A percentile compares a stretch with the other conserved stretches of the same genome.
Conservation (phyloP, 208 protist genomes). For the Leishmania martiniquensis region DNA sequence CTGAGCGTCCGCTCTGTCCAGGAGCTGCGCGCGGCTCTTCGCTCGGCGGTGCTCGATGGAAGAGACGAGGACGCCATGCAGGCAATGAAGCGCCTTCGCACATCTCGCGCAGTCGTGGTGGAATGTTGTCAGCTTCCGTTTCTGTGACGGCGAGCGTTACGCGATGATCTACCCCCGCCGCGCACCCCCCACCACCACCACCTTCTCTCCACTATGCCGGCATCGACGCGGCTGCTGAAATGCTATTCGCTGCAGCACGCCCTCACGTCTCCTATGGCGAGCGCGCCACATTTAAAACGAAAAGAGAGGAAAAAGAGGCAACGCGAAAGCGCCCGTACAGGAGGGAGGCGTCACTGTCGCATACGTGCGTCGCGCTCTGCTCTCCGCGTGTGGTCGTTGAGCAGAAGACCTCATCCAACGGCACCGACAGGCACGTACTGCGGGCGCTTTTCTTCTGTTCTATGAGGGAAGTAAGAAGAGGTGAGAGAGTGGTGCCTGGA, state of each 20-base stretch:
- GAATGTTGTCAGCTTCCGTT: conserved; percentile 24
- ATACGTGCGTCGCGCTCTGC: too few relatives aligned
- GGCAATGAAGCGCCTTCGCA: conserved; percentile 19
- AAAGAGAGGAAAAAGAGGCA: background rate
- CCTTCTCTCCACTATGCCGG: background rate
- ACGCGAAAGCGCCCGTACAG: too few relatives aligned
- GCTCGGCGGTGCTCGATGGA: background rate
- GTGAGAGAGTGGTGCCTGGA: too few relatives aligned
- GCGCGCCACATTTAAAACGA: too few relatives aligned
- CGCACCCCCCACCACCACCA: background rate
- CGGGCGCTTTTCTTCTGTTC: too few relatives aligned
- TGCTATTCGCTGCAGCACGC: background rate
- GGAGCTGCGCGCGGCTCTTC: conserved; percentile 38
- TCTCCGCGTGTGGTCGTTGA: too few relatives aligned
- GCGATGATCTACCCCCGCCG: too few relatives aligned
- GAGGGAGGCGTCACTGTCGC: too few relatives aligned
- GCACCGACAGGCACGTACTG: too few relatives aligned
- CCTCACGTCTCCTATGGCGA: background rate
- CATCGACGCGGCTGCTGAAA: background rate
- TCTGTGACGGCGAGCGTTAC: background rate
- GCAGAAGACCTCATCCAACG: too few relatives aligned
- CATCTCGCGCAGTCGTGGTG: conserved; percentile 3
- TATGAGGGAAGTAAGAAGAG: background rate
- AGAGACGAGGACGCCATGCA: background rate
- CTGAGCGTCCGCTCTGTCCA: conserved; percentile 19